These are phyloP conservation scores for Apiotrichum gamsii DNA, from an alignment of 1,284 basidiomycete species.

Conservation along the genomic window DNA sequence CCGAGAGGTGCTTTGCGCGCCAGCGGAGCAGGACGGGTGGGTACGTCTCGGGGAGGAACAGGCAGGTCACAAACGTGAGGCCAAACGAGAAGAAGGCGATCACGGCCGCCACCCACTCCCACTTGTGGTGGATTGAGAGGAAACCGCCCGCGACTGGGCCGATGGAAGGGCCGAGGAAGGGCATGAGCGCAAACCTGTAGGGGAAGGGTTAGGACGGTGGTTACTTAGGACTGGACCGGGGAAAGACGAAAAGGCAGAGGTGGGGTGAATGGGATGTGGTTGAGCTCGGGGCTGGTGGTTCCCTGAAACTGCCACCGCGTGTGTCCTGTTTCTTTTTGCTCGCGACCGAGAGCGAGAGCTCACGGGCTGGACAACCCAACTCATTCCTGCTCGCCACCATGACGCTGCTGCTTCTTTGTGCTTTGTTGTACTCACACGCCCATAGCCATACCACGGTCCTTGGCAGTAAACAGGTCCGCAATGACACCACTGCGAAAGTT, in stretches of 20 bases:
- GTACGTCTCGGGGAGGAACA: constrained; percentile 49
- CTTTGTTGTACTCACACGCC: no score
- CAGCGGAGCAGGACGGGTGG: constrained; percentile 45
- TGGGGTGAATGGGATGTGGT: no score
- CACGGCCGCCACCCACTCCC: constrained; percentile 59
- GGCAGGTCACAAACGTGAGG: constrained; percentile 32
- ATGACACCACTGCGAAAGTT: constrained; percentile 34
- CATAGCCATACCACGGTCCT: constrained; percentile 46
- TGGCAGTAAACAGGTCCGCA: constrained; percentile 45
- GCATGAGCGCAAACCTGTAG: constrained; percentile 43
- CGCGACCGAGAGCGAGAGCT: no score
- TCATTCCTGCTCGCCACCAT: no score
- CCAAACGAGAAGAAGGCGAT: constrained; percentile 52
- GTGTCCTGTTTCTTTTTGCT: no score
- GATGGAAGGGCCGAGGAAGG: constrained; percentile 48
- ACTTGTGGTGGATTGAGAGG: constrained; percentile 37
- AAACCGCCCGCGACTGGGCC: constrained; percentile 45
- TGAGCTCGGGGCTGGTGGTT: no score
- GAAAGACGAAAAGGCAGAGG: no score
- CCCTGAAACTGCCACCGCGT: no score
- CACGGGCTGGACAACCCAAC: no score
- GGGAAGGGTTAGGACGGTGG: constrained; percentile 12
- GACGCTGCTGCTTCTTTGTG: no score
- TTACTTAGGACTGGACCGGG: constrained; percentile 22
- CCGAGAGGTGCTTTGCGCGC: constrained; percentile 39